Evolutionary conservation across 805 yeast genomes (phyloP).

Genomic region (Metschnikowia amazonensis): DNA sequence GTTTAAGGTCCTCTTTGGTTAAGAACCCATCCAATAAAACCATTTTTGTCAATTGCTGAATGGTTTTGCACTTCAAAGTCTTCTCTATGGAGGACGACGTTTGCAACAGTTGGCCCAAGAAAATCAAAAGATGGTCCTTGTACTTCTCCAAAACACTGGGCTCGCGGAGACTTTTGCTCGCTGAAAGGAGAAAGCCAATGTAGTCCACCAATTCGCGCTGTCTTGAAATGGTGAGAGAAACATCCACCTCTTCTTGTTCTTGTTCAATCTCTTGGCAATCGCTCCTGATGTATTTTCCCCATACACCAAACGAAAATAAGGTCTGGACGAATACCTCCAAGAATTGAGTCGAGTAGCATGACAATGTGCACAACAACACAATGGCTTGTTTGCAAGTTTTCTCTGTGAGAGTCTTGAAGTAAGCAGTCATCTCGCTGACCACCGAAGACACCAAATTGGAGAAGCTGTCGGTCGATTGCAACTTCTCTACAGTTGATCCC

Average conservation of each 20-base stretch:
- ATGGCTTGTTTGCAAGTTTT: constrained; percentile 62
- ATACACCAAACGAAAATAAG: constrained; percentile 33
- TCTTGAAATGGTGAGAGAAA: constrained; percentile 46
- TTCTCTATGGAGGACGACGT: constrained; percentile 66
- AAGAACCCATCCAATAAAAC: constrained; percentile 49
- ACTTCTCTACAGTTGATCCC: constrained; percentile 20
- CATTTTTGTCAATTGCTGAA: constrained; percentile 60
- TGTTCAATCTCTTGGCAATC: constrained; percentile 14
- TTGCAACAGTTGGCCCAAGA: constrained; percentile 66
- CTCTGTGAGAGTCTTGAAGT: constrained; percentile 46
- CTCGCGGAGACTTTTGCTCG: constrained; percentile 28
- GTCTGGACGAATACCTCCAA: constrained; percentile 46
- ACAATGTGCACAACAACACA: constrained; percentile 52
- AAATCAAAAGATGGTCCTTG: constrained; percentile 65
- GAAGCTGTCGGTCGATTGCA: constrained; percentile 35
- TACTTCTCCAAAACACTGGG: constrained; percentile 40
- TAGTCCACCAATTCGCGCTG: constrained; percentile 59
- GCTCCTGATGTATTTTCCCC: constrained; percentile 39
- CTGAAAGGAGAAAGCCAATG: constrained; percentile 53
- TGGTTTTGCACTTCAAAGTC: constrained; percentile 61
- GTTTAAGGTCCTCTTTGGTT: constrained; percentile 49
- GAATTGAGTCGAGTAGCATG: constrained; percentile 42
- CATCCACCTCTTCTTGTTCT: constrained; percentile 19
- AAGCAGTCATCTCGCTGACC: constrained; percentile 46
- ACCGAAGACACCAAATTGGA: constrained; percentile 28